These are phyloP conservation scores for Metschnikowia cubensis DNA, from an alignment of 805 yeast species.

Conservation along the genomic window DNA sequence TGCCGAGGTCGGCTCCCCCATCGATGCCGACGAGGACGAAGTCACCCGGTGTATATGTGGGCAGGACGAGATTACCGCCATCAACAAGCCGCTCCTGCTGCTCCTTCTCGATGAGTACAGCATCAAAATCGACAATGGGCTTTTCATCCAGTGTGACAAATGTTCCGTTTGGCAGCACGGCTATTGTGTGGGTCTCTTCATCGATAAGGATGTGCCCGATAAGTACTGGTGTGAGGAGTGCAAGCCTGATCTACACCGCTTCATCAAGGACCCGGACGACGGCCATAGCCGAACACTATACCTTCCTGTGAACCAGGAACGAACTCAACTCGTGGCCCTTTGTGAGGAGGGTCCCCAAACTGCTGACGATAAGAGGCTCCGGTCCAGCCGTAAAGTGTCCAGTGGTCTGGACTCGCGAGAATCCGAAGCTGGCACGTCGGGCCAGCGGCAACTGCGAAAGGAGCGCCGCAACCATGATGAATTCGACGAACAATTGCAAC, in stretches of 20 bases:
- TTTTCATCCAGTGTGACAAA: constrained; percentile 79
- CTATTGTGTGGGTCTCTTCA: constrained; percentile 81
- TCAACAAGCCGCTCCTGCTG: constrained; percentile 23
- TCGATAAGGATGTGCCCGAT: constrained; percentile 78
- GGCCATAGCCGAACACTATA: constrained; percentile 30
- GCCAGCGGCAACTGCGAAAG: constrained; percentile 23
- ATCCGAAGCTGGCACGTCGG: constrained; percentile 15
- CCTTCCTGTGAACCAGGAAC: constrained; percentile 38
- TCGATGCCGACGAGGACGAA: constrained; percentile 34
- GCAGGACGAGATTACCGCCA: constrained; percentile 32
- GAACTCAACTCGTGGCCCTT: constrained; percentile 27
- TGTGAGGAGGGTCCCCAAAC: neutral
- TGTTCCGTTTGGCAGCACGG: constrained; percentile 99
- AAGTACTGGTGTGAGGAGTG: constrained; percentile 94
- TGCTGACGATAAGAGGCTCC: constrained; percentile 4
- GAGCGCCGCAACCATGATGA: constrained; percentile 34
- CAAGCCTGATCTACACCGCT: constrained; percentile 74
- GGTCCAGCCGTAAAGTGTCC: constrained; percentile 1
- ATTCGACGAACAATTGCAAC: constrained; percentile 41
- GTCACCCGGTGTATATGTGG: constrained; percentile 42
- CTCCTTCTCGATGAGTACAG: constrained; percentile 30
- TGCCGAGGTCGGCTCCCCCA: constrained; percentile 7
- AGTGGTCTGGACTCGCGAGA: constrained; percentile 6
- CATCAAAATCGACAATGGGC: constrained; percentile 49
- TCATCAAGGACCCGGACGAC: constrained; percentile 33